Evolutionary conservation across 352 stramenopile genomes (phyloP).

Genomic region (Thalassiosira livingstoniorum): DNA sequence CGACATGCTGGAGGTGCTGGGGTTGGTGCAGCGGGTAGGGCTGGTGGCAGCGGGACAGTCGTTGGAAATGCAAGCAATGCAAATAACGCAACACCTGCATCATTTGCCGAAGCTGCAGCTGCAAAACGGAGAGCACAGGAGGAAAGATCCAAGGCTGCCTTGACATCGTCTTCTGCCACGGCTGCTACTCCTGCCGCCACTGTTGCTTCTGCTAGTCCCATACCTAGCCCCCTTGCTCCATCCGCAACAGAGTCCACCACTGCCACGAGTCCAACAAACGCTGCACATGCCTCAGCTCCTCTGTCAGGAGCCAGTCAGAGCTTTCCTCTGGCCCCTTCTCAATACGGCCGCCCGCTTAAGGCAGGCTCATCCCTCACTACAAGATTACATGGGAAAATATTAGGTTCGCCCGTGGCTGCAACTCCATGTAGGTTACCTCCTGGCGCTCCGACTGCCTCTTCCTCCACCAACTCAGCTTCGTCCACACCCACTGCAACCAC

Average conservation of each 20-base stretch:
- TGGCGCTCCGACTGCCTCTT: not conserved
- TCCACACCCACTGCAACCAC: not conserved
- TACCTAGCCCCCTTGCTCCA: too few species aligned
- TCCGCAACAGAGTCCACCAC: too few species aligned
- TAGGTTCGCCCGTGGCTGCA: constrained; percentile 47
- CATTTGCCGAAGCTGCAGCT: too few species aligned
- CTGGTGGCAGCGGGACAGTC: constrained; percentile 63
- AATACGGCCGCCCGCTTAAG: constrained; percentile 76
- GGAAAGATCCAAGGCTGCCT: not conserved
- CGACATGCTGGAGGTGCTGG: not conserved
- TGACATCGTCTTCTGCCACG: not conserved
- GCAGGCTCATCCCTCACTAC: constrained; percentile 73
- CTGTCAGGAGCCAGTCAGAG: constrained; percentile 12
- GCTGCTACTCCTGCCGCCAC: not conserved
- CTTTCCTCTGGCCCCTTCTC: constrained; percentile 29
- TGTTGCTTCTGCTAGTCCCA: constrained; percentile 6
- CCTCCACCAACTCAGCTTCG: not conserved
- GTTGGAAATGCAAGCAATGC: constrained; percentile 59
- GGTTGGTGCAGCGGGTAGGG: not conserved
- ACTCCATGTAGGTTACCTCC: not conserved
- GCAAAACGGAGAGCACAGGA: not conserved
- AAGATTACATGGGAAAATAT: constrained; percentile 70
- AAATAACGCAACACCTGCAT: constrained; percentile 33
- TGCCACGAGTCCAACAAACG: not conserved
- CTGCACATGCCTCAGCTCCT: constrained; percentile 12